Evolutionary conservation across 805 yeast species (phyloP).

Genomic region (Starmerella potacharoeniae): DNA sequence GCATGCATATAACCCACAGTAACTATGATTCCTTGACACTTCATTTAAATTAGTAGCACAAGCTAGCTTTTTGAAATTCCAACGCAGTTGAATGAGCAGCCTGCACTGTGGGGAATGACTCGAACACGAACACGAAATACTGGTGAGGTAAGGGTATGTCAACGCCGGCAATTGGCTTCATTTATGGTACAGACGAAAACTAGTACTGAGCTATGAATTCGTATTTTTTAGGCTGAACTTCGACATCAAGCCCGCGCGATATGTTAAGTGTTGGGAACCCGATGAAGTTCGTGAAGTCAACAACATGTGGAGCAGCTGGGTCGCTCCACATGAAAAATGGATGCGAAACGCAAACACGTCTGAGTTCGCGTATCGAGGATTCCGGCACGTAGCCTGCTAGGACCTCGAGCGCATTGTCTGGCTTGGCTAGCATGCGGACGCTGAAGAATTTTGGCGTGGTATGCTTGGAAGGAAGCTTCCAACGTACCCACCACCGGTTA

Average conservation of each 20-base stretch:
- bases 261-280: slow-evolving; percentile 20
- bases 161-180: too few relatives aligned
- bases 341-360: slow-evolving; percentile 4
- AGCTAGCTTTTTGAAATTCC: too few relatives aligned
- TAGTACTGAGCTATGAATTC: slow-evolving; percentile 1
- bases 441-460: neutral
- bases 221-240: slow-evolving; percentile 12
- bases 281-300: slow-evolving; percentile 5
- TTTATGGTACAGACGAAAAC: too few relatives aligned
- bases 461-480: slow-evolving; percentile 11
- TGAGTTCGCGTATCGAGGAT: neutral
- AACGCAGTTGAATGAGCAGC: too few relatives aligned
- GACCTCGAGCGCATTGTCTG: neutral
- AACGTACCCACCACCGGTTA: slow-evolving; percentile 21
- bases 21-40: too few relatives aligned
- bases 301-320: slow-evolving; percentile 2
- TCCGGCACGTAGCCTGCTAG: neutral
- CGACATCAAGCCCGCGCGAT: slow-evolving; percentile 7
- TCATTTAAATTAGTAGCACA: too few relatives aligned
- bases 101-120: too few relatives aligned
- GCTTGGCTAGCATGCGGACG: slow-evolving; percentile 4
- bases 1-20: too few relatives aligned
- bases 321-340: slow-evolving; percentile 19
- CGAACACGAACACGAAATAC: too few relatives aligned
- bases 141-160: too few relatives aligned